These are phyloP conservation scores for Cornus controversa DNA, from an alignment of 148 eudicot species.

Conservation along the genomic window DNA sequence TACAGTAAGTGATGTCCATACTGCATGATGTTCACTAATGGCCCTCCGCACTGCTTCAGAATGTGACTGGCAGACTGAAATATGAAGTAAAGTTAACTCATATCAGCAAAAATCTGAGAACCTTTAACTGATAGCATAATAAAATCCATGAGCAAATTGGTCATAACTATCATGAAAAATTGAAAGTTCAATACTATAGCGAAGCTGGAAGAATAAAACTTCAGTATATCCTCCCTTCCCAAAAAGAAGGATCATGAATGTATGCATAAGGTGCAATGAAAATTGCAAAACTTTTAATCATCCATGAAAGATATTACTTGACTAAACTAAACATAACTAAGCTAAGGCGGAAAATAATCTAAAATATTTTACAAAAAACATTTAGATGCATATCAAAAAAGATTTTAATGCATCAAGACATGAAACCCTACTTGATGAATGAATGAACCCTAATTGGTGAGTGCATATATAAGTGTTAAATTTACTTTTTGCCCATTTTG, in stretches of 20 bases:
- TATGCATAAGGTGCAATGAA: neutral
- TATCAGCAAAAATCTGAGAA: slow-evolving; percentile 10
- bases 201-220: neutral
- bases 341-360: neutral
- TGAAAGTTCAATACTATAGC: neutral
- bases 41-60: slow-evolving; percentile 63
- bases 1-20: slow-evolving; percentile 30
- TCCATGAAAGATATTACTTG: neutral
- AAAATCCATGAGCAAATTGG: too few relatives aligned
- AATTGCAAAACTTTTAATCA: neutral
- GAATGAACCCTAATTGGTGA: too few relatives aligned
- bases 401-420: too few relatives aligned
- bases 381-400: too few relatives aligned
- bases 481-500: too few relatives aligned
- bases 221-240: neutral
- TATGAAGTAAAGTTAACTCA: slow-evolving; percentile 15
- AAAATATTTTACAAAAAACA: too few relatives aligned
- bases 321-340: neutral
- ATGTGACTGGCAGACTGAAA: slow-evolving; percentile 58
- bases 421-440: too few relatives aligned
- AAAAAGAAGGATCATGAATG: too few relatives aligned
- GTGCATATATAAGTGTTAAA: too few relatives aligned
- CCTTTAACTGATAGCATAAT: neutral
- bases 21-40: slow-evolving; percentile 52
- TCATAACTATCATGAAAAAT: neutral